These are phyloP conservation scores for Chlorella sorokiniana DNA, from an alignment of 139 green algal genomes.

Conservation along the genomic window DNA sequence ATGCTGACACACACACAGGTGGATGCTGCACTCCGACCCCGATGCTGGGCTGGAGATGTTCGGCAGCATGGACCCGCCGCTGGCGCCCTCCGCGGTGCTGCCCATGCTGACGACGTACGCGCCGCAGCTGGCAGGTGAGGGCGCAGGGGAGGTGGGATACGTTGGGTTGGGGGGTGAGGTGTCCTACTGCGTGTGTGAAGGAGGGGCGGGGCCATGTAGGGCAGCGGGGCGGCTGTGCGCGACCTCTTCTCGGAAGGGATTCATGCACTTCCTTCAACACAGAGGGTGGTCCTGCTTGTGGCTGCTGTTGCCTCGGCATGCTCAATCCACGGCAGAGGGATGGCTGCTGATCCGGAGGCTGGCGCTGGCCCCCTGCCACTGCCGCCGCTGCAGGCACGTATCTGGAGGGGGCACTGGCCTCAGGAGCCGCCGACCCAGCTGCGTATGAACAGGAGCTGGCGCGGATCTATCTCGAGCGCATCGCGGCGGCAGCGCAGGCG, in stretches of 20 bases:
- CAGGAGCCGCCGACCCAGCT: conserved; percentile 42
- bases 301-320: no score
- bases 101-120: conserved; percentile 60
- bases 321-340: no score
- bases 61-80: conserved; percentile 62
- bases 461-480: conserved; percentile 73
- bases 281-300: no score
- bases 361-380: not conserved
- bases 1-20: conserved; percentile 40
- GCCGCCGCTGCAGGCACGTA: conserved; percentile 55
- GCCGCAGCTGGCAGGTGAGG: conserved; percentile 32
- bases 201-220: no score
- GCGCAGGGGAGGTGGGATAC: not conserved
- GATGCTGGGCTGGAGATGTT: conserved; percentile 84
- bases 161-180: not conserved
- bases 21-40: conserved; percentile 80
- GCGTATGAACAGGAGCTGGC: conserved; percentile 74
- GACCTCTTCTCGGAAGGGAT: no score
- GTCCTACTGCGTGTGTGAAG: no score
- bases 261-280: no score
- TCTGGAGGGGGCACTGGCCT: conserved; percentile 73
- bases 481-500: conserved; percentile 20
- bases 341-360: no score
- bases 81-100: conserved; percentile 64
- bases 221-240: no score